phyloP scores from a whole-genome alignment of 305 asterid genomes.

The Solanum hybrid region DNA sequence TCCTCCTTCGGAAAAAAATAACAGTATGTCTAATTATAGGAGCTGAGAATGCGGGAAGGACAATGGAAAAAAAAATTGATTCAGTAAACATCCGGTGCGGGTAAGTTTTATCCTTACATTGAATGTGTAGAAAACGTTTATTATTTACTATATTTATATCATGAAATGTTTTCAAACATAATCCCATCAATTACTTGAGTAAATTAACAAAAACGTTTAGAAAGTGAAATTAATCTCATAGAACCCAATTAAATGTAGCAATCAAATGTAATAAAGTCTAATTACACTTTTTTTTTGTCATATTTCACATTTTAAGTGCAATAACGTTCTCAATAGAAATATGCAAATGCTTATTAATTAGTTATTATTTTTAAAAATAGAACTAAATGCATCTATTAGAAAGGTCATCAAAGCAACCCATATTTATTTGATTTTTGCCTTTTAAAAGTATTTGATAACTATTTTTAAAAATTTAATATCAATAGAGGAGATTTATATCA shows the following conservation, averaged over 20 bases:
- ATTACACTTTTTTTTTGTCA: neutral
- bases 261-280: neutral
- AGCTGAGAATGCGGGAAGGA: neutral
- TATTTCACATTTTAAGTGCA: neutral
- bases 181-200: neutral
- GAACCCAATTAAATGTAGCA: neutral
- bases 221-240: neutral
- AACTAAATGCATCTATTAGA: neutral
- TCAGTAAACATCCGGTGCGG: neutral
- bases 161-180: neutral
- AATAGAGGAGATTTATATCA: neutral
- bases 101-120: neutral
- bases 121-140: neutral
- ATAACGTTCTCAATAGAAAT: neutral
- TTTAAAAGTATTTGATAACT: neutral
- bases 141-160: neutral
- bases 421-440: neutral
- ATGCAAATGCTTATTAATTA: neutral
- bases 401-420: neutral
- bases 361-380: no score
- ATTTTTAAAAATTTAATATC: neutral
- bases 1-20: neutral
- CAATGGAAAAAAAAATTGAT: neutral
- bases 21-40: neutral
- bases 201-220: neutral